phyloP scores from a whole-genome alignment of 306 rosid genomes.

The Quercus engelmannii region DNA sequence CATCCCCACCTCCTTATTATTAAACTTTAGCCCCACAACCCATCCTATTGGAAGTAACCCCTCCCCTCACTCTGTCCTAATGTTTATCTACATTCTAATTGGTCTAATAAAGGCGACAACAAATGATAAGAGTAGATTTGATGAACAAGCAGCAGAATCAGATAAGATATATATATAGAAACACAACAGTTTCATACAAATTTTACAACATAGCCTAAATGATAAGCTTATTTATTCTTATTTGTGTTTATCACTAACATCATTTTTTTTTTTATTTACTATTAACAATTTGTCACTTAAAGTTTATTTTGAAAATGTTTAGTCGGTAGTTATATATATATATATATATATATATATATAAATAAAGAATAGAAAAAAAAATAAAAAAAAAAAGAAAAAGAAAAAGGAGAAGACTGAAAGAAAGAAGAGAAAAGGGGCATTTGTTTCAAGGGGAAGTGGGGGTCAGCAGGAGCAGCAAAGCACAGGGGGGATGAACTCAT shows the following conservation, averaged over 20 bases:
- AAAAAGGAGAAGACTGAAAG: background rate
- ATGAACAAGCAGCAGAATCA: constrained; percentile 11
- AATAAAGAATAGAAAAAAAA: background rate
- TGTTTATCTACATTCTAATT: constrained; percentile 35
- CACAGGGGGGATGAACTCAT: constrained; percentile 95
- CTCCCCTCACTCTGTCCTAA: background rate
- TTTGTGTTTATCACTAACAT: too few relatives aligned
- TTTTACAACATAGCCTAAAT: too few relatives aligned
- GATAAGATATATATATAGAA: constrained; percentile 8
- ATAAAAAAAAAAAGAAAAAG: background rate
- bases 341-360: background rate
- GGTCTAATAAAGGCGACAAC: constrained; percentile 17
- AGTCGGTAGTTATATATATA: background rate
- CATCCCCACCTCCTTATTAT: constrained; percentile 34
- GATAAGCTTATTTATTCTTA: too few relatives aligned
- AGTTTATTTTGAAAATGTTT: too few relatives aligned
- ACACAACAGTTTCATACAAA: too few relatives aligned
- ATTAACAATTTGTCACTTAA: too few relatives aligned
- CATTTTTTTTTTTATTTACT: too few relatives aligned
- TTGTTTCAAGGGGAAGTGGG: background rate
- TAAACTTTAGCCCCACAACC: constrained; percentile 65
- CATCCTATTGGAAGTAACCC: constrained; percentile 35
- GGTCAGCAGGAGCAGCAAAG: constrained; percentile 39
- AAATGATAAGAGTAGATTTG: constrained; percentile 38
- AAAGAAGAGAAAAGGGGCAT: background rate